These are phyloP conservation scores for Flagelloscypha sp. DNA, from an alignment of 768 basidiomycete genomes.

Conservation along the genomic window DNA sequence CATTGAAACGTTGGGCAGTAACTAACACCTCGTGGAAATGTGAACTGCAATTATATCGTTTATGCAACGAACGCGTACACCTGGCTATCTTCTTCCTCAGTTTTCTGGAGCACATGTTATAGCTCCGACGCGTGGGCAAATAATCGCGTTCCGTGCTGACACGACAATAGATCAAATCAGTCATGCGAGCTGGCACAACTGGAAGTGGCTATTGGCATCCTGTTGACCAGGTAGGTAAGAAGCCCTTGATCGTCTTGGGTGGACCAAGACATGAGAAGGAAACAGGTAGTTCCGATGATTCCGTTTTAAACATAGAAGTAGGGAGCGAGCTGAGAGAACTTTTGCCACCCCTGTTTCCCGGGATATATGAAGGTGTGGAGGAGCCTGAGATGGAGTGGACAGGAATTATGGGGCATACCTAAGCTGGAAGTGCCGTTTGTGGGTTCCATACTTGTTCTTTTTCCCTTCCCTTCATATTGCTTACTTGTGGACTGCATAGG, in stretches of 20 bases:
- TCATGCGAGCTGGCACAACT: slow-evolving; percentile 36
- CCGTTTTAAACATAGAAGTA: slow-evolving; percentile 37
- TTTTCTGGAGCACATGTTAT: slow-evolving; percentile 48
- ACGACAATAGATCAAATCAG: slow-evolving; percentile 32
- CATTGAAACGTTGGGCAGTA: slow-evolving; percentile 52
- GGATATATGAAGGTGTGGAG: slow-evolving; percentile 35
- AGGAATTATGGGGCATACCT: slow-evolving; percentile 78
- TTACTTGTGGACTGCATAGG: slow-evolving; percentile 38
- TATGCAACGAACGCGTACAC: slow-evolving; percentile 63
- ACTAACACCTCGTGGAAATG: slow-evolving; percentile 40
- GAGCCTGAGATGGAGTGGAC: slow-evolving; percentile 81
- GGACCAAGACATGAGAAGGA: slow-evolving; percentile 47
- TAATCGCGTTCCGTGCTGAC: slow-evolving; percentile 33
- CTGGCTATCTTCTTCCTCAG: slow-evolving; percentile 48
- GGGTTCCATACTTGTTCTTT: slow-evolving; percentile 17
- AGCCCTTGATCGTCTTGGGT: slow-evolving; percentile 64
- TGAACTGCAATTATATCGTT: slow-evolving; percentile 42
- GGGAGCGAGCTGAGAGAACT: slow-evolving; percentile 47
- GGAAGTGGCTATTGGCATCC: too few relatives aligned
- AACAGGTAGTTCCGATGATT: slow-evolving; percentile 52
- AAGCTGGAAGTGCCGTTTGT: slow-evolving; percentile 59
- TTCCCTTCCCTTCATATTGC: not conserved
- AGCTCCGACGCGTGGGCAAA: slow-evolving; percentile 67
- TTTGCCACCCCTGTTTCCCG: slow-evolving; percentile 50
- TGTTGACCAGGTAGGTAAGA: slow-evolving; percentile 20